A percentile compares a stretch with the other conserved stretches of the same genome.
These are phyloP conservation scores for Ilyonectria sp. DNA, from an alignment of 2,329 filamentous ascomycete species.

Conservation along the genomic window DNA sequence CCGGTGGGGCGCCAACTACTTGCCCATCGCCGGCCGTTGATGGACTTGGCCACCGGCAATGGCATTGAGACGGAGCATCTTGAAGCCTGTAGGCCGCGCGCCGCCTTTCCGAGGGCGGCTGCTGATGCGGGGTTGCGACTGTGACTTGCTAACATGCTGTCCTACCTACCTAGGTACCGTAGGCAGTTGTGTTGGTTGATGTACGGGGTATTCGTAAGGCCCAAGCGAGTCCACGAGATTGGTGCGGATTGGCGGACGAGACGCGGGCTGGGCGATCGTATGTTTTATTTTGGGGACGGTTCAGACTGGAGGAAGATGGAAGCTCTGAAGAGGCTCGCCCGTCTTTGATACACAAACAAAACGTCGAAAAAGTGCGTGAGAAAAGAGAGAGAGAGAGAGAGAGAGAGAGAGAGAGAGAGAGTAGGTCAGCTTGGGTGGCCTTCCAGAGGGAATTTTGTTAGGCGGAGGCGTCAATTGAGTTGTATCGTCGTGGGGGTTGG, in stretches of 20 bases:
- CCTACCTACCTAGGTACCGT: conserved; percentile 10
- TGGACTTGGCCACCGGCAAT: conserved; percentile 21
- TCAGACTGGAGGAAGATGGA: background rate
- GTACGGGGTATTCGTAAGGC: conserved; percentile 3
- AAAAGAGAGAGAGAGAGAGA: background rate
- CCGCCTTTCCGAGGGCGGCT: conserved; percentile 36
- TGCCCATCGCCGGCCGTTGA: conserved; percentile 35
- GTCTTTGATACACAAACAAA: background rate
- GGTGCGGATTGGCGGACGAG: conserved; percentile 15
- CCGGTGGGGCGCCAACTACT: conserved; percentile 38
- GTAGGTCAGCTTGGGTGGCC: background rate
- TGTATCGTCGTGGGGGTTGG: conserved; percentile 15
- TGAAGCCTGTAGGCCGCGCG: conserved; percentile 33
- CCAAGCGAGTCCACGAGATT: conserved; percentile 27
- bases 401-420: background rate
- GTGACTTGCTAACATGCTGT: conserved; percentile 41
- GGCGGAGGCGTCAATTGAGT: conserved; percentile 21
- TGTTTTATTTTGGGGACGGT: conserved; percentile 18
- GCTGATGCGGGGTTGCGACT: conserved; percentile 42
- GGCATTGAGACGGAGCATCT: conserved; percentile 17
- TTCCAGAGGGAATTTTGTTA: conserved; percentile 15
- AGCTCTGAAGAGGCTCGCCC: conserved; percentile 7
- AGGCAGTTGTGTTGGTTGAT: background rate
- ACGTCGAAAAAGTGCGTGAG: background rate
- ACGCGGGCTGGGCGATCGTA: conserved; percentile 8